These are phyloP conservation scores for Porogramme epimiltina DNA, from an alignment of 1,284 basidiomycete species.

Conservation along the genomic window DNA sequence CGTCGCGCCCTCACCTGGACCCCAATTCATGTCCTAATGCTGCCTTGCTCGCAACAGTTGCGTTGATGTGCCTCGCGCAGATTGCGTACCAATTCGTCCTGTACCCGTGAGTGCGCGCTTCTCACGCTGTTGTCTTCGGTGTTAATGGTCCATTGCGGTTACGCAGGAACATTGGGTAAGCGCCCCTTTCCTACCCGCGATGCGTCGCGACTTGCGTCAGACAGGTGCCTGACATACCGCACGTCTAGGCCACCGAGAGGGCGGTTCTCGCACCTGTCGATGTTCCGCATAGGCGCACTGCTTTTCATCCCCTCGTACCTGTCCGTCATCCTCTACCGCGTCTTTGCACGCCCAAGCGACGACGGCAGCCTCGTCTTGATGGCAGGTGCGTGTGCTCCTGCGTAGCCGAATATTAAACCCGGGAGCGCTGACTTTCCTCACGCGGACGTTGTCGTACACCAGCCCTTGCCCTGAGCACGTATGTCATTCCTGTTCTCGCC, in stretches of 20 bases:
- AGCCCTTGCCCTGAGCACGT: conserved; percentile 78
- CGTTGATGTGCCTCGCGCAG: conserved; percentile 79
- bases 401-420: neutral
- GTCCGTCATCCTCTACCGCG: conserved; percentile 69
- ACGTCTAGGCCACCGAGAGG: conserved; percentile 65
- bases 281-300: conserved; percentile 80
- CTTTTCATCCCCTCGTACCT: conserved; percentile 81
- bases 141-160: neutral
- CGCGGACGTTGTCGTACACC: neutral
- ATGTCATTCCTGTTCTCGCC: conserved; percentile 31
- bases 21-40: neutral
- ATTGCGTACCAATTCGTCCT: conserved; percentile 84
- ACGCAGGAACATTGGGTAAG: conserved; percentile 23
- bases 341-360: conserved; percentile 59
- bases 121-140: neutral
- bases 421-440: conserved; percentile 4
- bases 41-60: conserved; percentile 47
- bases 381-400: conserved; percentile 50
- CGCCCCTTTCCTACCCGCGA: neutral
- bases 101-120: conserved; percentile 63
- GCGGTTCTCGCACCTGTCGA: conserved; percentile 80
- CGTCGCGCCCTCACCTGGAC: conserved; percentile 24
- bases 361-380: conserved; percentile 72
- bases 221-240: neutral
- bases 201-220: too few species aligned